Conservation (phyloP, 2,329 filamentous ascomycete species). For the Epichloe uncinata region DNA sequence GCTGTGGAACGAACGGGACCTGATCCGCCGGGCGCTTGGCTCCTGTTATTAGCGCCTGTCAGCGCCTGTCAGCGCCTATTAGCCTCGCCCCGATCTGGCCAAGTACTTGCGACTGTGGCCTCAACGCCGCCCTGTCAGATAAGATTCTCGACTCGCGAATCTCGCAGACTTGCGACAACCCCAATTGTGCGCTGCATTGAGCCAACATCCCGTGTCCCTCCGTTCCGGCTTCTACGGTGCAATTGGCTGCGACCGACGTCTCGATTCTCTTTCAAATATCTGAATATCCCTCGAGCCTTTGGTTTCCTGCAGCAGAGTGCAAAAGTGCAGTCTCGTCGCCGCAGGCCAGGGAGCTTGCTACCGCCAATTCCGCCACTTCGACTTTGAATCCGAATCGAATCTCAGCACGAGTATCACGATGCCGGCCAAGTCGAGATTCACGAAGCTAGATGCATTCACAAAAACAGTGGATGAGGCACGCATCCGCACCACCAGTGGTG, state of each 20-base stretch:
- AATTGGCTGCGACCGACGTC: background rate
- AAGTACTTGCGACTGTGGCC: slow-evolving; percentile 24
- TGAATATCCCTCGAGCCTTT: background rate
- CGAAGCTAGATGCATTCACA: slow-evolving; percentile 93
- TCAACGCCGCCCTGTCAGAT: slow-evolving; percentile 8
- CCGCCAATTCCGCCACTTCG: background rate
- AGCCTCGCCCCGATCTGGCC: background rate
- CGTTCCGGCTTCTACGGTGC: background rate
- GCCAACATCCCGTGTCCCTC: background rate
- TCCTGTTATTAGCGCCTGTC: background rate
- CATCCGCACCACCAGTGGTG: slow-evolving; percentile 88
- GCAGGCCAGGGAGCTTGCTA: background rate
- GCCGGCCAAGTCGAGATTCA: slow-evolving; percentile 88
- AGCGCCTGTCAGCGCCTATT: no score
- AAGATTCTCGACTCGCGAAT: background rate
- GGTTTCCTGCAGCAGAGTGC: background rate
- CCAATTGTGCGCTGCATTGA: background rate
- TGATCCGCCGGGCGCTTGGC: background rate
- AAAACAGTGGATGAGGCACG: slow-evolving; percentile 98
- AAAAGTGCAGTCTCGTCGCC: background rate
- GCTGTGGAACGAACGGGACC: no score
- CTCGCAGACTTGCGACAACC: background rate
- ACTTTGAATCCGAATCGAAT: background rate
- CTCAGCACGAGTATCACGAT: slow-evolving; percentile 33
- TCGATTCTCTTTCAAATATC: background rate